Percentiles rank a stretch among this genome's conserved stretches.
These are phyloP conservation scores for Cladosporium phlei DNA, from an alignment of 2,329 filamentous ascomycete genomes.

Conservation along the genomic window DNA sequence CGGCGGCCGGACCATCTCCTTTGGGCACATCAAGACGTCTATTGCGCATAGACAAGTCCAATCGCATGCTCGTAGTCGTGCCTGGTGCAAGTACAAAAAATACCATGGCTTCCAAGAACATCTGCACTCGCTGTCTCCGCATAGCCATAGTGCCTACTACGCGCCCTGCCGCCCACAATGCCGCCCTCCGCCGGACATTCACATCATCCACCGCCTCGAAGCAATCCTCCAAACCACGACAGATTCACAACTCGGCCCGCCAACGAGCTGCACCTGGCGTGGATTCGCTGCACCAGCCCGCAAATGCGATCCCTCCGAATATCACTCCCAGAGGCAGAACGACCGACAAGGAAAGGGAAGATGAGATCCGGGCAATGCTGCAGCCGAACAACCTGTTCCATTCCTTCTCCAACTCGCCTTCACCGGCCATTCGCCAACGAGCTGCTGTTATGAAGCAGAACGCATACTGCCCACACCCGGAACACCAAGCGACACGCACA, in stretches of 20 bases:
- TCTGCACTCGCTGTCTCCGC: conserved; percentile 25
- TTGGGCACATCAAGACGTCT: conserved; percentile 11
- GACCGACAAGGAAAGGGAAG: conserved; percentile 6
- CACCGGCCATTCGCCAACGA: conserved; percentile 78
- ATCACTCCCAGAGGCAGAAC: conserved; percentile 4
- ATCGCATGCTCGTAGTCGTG: neutral
- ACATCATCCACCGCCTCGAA: conserved; percentile 19
- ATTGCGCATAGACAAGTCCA: neutral
- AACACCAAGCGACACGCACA: conserved; percentile 70
- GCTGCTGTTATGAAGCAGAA: conserved; percentile 90
- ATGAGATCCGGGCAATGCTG: neutral
- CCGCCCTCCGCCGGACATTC: conserved; percentile 19
- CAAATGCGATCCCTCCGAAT: conserved; percentile 2
- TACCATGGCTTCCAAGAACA: conserved; percentile 23
- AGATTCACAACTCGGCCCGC: conserved; percentile 21
- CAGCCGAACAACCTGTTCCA: conserved; percentile 64
- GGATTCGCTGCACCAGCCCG: conserved; percentile 14
- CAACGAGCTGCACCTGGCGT: conserved; percentile 20
- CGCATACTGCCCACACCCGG: conserved; percentile 87
- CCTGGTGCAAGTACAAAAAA: neutral
- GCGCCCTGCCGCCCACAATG: conserved; percentile 10
- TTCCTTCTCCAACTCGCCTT: conserved; percentile 81
- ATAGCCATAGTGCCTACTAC: conserved; percentile 13
- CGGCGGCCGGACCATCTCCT: conserved; percentile 15
- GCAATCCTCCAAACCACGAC: conserved; percentile 19